phyloP scores from a whole-genome alignment of 2,329 filamentous ascomycete species.

The Penicillium olsonii region DNA sequence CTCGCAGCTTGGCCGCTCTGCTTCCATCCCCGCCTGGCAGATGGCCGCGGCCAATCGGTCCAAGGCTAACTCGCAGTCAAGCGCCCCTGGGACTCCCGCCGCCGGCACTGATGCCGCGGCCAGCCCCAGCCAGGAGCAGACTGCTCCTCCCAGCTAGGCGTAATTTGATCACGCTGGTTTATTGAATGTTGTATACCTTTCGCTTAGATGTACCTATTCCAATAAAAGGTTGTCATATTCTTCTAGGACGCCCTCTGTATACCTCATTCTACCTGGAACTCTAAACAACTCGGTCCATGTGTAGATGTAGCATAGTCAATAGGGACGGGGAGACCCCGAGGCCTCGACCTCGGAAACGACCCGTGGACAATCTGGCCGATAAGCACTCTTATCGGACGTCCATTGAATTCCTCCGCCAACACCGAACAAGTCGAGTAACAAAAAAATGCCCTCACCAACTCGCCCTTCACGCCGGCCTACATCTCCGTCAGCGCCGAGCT shows the following conservation, averaged over 20 bases:
- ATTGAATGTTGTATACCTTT: slow-evolving; percentile 24
- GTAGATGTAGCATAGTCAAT: too few relatives aligned
- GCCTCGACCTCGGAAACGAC: too few relatives aligned
- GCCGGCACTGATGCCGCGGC: slow-evolving; percentile 19
- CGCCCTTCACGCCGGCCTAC: slow-evolving; percentile 6
- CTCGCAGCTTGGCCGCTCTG: slow-evolving; percentile 52
- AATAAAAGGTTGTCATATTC: slow-evolving; percentile 3
- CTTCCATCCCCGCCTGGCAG: slow-evolving; percentile 79
- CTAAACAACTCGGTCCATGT: too few relatives aligned
- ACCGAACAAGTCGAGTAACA: not conserved
- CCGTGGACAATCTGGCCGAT: slow-evolving; percentile 10
- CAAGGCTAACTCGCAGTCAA: slow-evolving; percentile 36
- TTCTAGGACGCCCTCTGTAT: too few relatives aligned
- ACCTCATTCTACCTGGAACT: too few relatives aligned
- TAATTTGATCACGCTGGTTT: slow-evolving; percentile 6
- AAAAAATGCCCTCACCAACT: slow-evolving; percentile 19
- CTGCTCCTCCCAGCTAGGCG: slow-evolving; percentile 31
- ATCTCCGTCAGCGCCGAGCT: slow-evolving; percentile 7
- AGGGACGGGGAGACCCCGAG: too few relatives aligned
- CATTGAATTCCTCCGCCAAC: not conserved
- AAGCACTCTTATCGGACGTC: slow-evolving; percentile 6
- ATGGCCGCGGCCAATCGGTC: slow-evolving; percentile 65
- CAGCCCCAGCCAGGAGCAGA: slow-evolving; percentile 29
- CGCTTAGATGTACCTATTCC: slow-evolving; percentile 26
- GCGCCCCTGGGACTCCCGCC: slow-evolving; percentile 18